Evolutionary conservation across 768 basidiomycete species (phyloP), one percentile per base, ranked within the genome.

Genomic region (Naganishia antarctica): DNA sequence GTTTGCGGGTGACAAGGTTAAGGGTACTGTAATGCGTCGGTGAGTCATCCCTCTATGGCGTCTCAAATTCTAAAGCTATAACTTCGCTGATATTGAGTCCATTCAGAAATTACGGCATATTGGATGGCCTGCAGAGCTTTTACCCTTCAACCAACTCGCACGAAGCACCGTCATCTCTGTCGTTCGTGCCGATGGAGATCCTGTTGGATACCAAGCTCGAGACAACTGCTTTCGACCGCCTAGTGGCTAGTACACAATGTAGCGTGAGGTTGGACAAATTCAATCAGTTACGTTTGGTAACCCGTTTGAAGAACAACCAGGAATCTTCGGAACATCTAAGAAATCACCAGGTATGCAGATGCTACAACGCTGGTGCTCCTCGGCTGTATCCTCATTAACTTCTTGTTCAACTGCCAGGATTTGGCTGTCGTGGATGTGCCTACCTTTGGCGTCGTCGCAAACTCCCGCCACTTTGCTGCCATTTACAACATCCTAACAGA

Each of bases 181-280:
- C 73, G 25, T 79, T 74, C 82, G 85, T 98, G 28, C 93, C 93
- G n/a, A 81, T 92, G 25, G 93, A 98, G 78, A 88, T 92, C 44
- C 78, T 93, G 58, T 84, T 94, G 62, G 91, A 97, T 78, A 82
- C 86, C 58, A 84, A 86, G 47, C 88, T 88, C 72, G 89, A 92
- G 78, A 87, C 85, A 66, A 81, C 81, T 50, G 85, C 85, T 51
- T 94, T 94, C 75, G 90, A 94, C 71, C 87, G 91, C 2, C 82
- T 98, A 41, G 88, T 97, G 6, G 88, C 90, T 2, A 89, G 90
- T 76, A 90, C 92, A 0, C 85, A 89, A 63, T 89, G 88, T 0
- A 85, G 83, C 4, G 84, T 94, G 66, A 87, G 86, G 49, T 91
- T 92, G 74, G 93, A 97, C 81, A 91, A 90, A 74, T 94, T 94